Evolutionary conservation across 768 basidiomycete genomes (phyloP).

Genomic region (Suillus placidus): DNA sequence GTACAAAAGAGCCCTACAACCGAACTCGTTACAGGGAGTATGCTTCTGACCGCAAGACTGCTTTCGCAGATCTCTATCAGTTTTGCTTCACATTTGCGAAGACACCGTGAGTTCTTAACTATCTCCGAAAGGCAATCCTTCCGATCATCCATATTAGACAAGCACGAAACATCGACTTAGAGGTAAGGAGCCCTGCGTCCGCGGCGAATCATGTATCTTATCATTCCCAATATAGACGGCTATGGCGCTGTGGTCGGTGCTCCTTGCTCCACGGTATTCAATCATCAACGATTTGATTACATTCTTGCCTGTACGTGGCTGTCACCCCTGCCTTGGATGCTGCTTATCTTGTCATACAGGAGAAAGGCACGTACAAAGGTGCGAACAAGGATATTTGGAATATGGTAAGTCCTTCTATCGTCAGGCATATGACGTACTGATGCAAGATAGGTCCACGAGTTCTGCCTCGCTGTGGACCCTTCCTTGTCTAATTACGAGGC

Average conservation of each 20-base stretch:
- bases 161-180: slow-evolving; percentile 80
- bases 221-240: slow-evolving; percentile 52
- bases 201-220: background rate
- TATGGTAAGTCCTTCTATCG: slow-evolving; percentile 55
- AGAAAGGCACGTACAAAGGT: slow-evolving; percentile 66
- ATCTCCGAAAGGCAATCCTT: background rate
- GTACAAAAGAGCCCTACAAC: slow-evolving; percentile 53
- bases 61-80: slow-evolving; percentile 67
- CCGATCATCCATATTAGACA: slow-evolving; percentile 42
- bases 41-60: slow-evolving; percentile 48
- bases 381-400: slow-evolving; percentile 86
- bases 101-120: slow-evolving; percentile 55
- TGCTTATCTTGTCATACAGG: slow-evolving; percentile 23
- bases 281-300: slow-evolving; percentile 64
- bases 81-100: slow-evolving; percentile 76
- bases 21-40: slow-evolving; percentile 52
- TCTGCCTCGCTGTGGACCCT: slow-evolving; percentile 62
- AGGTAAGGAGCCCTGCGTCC: slow-evolving; percentile 47
- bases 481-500: slow-evolving; percentile 70
- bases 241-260: slow-evolving; percentile 73
- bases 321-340: background rate
- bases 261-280: slow-evolving; percentile 67
- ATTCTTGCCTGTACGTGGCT: slow-evolving; percentile 60
- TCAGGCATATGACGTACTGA: slow-evolving; percentile 2
- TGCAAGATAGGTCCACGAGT: slow-evolving; percentile 66